Percentiles rank a stretch among this genome's conserved stretches.
These are phyloP conservation scores for Aspergillus pseudoviridinutans DNA, from an alignment of 2,329 filamentous ascomycete species.

Conservation along the genomic window DNA sequence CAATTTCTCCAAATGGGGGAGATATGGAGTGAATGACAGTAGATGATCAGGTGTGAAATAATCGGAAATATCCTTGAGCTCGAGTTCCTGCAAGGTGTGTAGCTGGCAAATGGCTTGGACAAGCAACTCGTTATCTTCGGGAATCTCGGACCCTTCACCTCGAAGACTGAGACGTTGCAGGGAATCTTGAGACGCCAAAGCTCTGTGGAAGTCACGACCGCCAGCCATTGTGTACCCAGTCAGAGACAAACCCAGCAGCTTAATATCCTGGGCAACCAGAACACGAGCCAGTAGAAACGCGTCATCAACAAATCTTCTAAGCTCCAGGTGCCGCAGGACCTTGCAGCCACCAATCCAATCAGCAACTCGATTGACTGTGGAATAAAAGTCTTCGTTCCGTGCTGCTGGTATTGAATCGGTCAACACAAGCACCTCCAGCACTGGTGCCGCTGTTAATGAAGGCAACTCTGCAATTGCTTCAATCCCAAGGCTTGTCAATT, in stretches of 20 bases:
- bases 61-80: slow-evolving; percentile 33
- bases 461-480: slow-evolving; percentile 42
- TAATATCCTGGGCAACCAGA: slow-evolving; percentile 22
- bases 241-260: slow-evolving; percentile 27
- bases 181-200: slow-evolving; percentile 23
- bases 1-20: slow-evolving; percentile 30
- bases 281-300: slow-evolving; percentile 33
- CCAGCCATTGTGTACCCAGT: slow-evolving; percentile 23
- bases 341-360: slow-evolving; percentile 55
- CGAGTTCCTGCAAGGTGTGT: slow-evolving; percentile 26
- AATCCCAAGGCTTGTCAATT: slow-evolving; percentile 46
- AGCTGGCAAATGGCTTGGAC: slow-evolving; percentile 27
- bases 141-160: slow-evolving; percentile 24
- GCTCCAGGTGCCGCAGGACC: slow-evolving; percentile 47
- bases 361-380: slow-evolving; percentile 49
- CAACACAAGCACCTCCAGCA: slow-evolving; percentile 48
- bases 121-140: slow-evolving; percentile 25
- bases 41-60: slow-evolving; percentile 30
- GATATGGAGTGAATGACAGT: slow-evolving; percentile 21
- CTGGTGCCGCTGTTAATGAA: slow-evolving; percentile 18
- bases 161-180: slow-evolving; percentile 28
- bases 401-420: slow-evolving; percentile 42
- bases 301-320: slow-evolving; percentile 51
- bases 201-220: slow-evolving; percentile 24
- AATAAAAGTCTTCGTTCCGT: slow-evolving; percentile 49